These are phyloP conservation scores for Beauveria bassiana DNA, from an alignment of 2,329 filamentous ascomycete genomes.

Conservation along the genomic window DNA sequence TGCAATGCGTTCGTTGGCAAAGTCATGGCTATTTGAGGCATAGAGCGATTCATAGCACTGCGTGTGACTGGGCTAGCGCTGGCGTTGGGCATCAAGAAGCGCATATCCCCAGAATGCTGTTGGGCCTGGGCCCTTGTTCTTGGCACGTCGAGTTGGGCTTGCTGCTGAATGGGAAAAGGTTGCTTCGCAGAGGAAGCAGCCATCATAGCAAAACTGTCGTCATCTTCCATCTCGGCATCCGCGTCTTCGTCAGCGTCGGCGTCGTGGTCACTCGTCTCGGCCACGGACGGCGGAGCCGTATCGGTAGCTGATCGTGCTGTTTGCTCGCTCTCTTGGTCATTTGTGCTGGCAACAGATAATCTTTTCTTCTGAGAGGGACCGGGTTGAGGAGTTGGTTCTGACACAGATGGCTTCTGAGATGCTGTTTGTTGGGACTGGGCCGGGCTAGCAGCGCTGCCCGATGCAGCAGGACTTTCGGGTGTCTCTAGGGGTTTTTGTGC, in stretches of 20 bases:
- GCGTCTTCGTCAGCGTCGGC: conserved; percentile 13
- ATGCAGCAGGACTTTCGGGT: conserved; percentile 14
- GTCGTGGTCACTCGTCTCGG: conserved; percentile 37
- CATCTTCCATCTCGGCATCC: conserved; percentile 47
- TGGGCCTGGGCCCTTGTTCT: conserved; percentile 32
- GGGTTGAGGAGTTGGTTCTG: conserved; percentile 15
- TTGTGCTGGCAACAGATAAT: conserved; percentile 28
- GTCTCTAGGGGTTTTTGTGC: conserved; percentile 43
- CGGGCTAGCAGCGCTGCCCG: conserved; percentile 13
- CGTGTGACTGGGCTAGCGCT: conserved; percentile 28
- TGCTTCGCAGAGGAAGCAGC: conserved; percentile 32
- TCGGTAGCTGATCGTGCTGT: conserved; percentile 24
- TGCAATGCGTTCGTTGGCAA: conserved; percentile 34
- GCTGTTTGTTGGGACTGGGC: conserved; percentile 17
- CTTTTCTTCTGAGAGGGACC: conserved; percentile 20
- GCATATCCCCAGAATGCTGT: conserved; percentile 26
- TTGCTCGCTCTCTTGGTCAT: conserved; percentile 26
- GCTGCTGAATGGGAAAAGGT: conserved; percentile 30
- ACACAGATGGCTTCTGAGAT: conserved; percentile 16
- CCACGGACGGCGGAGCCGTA: conserved; percentile 32
- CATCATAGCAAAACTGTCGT: conserved; percentile 47
- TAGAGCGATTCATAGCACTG: conserved; percentile 33
- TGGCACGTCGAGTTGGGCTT: conserved; percentile 35
- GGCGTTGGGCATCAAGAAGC: conserved; percentile 37
- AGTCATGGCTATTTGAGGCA: conserved; percentile 38